Conservation (phyloP, 768 basidiomycete species). For the Podaxis sp. region DNA sequence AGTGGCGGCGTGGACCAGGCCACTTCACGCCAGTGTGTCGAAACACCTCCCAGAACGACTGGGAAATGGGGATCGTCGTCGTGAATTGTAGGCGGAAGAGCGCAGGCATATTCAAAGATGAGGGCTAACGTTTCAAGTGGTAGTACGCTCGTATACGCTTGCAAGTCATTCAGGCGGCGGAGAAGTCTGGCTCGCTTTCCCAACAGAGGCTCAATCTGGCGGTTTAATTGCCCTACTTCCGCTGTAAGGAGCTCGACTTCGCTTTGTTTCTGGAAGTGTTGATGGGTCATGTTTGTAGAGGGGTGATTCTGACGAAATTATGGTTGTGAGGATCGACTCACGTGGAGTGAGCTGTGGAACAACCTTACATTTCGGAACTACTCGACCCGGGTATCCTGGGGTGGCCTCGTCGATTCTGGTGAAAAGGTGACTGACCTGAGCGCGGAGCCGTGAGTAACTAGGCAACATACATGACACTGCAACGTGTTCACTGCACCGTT, state of each 20-base stretch:
- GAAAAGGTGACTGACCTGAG: no score
- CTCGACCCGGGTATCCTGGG: background rate
- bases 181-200: background rate
- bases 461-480: no score
- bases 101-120: background rate
- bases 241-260: background rate
- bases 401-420: no score
- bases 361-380: background rate
- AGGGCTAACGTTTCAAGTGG: slow-evolving; percentile 3
- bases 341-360: background rate
- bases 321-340: background rate
- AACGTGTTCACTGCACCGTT: no score
- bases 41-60: background rate
- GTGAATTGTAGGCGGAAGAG: background rate
- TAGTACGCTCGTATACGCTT: background rate
- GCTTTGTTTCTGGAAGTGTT: background rate
- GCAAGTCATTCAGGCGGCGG: background rate
- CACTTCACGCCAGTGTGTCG: background rate
- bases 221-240: background rate
- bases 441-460: no score
- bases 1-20: background rate
- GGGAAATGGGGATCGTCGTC: background rate
- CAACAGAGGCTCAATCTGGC: background rate
- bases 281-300: background rate
- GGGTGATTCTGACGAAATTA: background rate